A percentile compares a stretch with the other conserved stretches of the same genome.
Conservation (phyloP, 1,284 basidiomycete species). For the Trametes sp. region DNA sequence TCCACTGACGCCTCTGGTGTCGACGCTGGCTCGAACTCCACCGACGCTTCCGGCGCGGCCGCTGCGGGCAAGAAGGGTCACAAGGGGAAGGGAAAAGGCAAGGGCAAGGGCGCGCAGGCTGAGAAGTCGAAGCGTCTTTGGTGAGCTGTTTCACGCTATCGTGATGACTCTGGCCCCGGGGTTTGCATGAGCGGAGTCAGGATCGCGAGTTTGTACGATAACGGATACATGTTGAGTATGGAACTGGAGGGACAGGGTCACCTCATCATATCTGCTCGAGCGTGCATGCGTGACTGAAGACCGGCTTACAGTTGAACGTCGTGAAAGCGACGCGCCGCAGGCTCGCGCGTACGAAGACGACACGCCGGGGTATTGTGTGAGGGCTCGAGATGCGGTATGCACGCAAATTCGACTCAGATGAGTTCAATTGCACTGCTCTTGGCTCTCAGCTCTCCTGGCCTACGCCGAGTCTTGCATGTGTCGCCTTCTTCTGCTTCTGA, state of each 20-base stretch:
- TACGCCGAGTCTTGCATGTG: too few relatives aligned
- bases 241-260: constrained; percentile 17
- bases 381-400: too few relatives aligned
- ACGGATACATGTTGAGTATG: constrained; percentile 19
- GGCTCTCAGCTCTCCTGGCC: too few relatives aligned
- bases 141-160: constrained; percentile 3
- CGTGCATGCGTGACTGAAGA: not conserved
- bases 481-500: too few relatives aligned
- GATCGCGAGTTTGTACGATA: constrained; percentile 10
- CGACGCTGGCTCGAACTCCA: not conserved
- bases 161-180: not conserved
- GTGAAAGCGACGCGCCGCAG: too few relatives aligned
- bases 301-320: not conserved
- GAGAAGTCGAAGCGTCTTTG: not conserved
- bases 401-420: too few relatives aligned
- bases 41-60: constrained; percentile 1
- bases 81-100: constrained; percentile 7
- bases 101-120: constrained; percentile 7
- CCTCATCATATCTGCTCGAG: not conserved
- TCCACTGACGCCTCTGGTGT: constrained; percentile 12
- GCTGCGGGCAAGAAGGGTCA: constrained; percentile 1
- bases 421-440: too few relatives aligned
- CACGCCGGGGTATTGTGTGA: too few relatives aligned
- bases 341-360: too few relatives aligned
- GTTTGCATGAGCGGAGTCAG: not conserved